These are phyloP conservation scores for Amanita inopinata DNA, from an alignment of 768 basidiomycete species.

Conservation along the genomic window DNA sequence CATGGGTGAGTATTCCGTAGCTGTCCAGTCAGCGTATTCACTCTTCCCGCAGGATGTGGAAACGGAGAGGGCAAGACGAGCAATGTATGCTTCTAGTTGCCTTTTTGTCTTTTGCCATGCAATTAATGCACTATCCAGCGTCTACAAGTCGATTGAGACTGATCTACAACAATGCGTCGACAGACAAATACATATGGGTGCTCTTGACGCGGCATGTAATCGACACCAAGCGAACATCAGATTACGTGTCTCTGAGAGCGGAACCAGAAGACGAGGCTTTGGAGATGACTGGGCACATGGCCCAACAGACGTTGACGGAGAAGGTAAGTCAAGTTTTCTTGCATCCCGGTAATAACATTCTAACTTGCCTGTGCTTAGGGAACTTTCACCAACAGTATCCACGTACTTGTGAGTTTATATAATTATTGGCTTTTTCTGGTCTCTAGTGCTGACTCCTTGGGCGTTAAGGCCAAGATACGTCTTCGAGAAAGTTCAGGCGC, in stretches of 20 bases:
- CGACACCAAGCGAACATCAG: constrained; percentile 45
- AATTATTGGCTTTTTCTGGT: neutral
- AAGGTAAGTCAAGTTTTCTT: constrained; percentile 22
- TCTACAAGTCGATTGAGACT: constrained; percentile 26
- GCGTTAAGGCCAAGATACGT: constrained; percentile 24
- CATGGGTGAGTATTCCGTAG: constrained; percentile 51
- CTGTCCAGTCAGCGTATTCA: neutral
- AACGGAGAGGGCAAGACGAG: constrained; percentile 23
- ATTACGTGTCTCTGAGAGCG: constrained; percentile 59
- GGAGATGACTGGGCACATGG: constrained; percentile 12
- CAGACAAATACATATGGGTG: constrained; percentile 51
- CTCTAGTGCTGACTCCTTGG: neutral
- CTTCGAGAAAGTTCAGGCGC: constrained; percentile 28
- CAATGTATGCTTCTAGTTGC: constrained; percentile 15
- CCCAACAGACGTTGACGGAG: constrained; percentile 24
- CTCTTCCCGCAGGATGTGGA: constrained; percentile 28
- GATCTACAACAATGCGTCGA: constrained; percentile 21
- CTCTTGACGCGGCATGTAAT: constrained; percentile 69
- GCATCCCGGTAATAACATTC: neutral
- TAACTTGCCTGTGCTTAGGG: too few species aligned
- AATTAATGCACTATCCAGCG: constrained; percentile 16
- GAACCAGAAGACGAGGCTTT: constrained; percentile 35
- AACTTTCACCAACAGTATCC: constrained; percentile 43
- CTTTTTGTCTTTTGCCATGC: neutral
- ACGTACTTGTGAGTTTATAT: constrained; percentile 29